A percentile compares a stretch with the other conserved stretches of the same genome.
Evolutionary conservation across 2,329 filamentous ascomycete species (phyloP).

Genomic region (Furcasterigmium furcatum): DNA sequence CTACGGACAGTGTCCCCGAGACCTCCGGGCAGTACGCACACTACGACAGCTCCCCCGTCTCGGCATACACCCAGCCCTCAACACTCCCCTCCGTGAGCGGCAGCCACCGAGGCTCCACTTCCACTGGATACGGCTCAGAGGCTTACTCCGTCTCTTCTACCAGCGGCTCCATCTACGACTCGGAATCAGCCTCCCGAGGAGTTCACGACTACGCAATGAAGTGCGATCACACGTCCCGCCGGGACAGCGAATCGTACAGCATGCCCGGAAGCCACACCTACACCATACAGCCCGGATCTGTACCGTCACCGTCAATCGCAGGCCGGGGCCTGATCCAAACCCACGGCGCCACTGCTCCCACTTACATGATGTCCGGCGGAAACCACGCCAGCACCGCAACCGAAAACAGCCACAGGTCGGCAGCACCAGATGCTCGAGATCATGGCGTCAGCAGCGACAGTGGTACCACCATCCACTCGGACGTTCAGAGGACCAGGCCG

Average conservation of each 20-base stretch:
- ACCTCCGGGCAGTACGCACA: slow-evolving; percentile 3
- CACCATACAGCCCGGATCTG: neutral
- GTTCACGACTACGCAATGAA: neutral
- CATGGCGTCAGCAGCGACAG: neutral
- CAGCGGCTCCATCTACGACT: slow-evolving; percentile 10
- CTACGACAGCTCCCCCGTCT: slow-evolving; percentile 5
- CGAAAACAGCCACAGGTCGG: neutral
- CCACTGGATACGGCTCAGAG: slow-evolving; percentile 5
- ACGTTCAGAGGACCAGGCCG: neutral
- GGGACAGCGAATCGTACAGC: neutral
- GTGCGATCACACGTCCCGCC: neutral
- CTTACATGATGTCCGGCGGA: neutral
- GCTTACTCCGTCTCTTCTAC: slow-evolving; percentile 6
- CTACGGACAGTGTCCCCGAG: slow-evolving; percentile 7
- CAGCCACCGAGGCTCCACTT: slow-evolving; percentile 3
- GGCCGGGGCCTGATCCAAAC: neutral
- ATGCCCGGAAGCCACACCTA: neutral
- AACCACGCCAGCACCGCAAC: neutral
- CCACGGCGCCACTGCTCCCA: neutral
- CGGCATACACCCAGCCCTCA: slow-evolving; percentile 5
- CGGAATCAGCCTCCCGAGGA: slow-evolving; percentile 6
- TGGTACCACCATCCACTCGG: neutral
- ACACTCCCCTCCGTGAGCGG: slow-evolving; percentile 9
- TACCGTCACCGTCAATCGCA: neutral
- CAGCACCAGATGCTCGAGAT: too few relatives aligned